Conservation (phyloP, 1,284 basidiomycete species). For the Jaminaea rosea region DNA sequence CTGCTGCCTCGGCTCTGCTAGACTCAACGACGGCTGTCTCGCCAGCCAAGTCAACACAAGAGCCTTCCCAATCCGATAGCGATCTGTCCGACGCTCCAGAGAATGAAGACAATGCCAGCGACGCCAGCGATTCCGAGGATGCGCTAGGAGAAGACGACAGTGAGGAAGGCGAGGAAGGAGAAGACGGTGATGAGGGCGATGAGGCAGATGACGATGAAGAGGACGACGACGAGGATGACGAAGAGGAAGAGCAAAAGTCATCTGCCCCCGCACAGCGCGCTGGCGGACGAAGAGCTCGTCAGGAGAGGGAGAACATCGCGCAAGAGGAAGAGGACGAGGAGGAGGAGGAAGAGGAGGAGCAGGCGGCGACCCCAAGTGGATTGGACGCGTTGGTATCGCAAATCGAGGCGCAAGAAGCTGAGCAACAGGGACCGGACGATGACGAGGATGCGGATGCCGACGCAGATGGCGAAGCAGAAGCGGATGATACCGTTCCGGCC, state of each 20-base stretch:
- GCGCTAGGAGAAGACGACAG: constrained; percentile 4
- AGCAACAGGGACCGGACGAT: not conserved
- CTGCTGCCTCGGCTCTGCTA: constrained; percentile 5
- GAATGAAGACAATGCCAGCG: constrained; percentile 11
- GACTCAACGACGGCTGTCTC: too few relatives aligned
- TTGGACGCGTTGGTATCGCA: not conserved
- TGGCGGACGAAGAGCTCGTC: not conserved
- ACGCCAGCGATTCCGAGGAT: constrained; percentile 6
- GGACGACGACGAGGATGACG: constrained; percentile 4
- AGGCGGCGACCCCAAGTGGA: constrained; percentile 3
- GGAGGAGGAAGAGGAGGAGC: not conserved
- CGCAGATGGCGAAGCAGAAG: constrained; percentile 8
- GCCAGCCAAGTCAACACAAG: constrained; percentile 10
- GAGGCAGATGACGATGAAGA: constrained; percentile 1
- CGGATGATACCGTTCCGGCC: not conserved
- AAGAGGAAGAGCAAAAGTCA: not conserved
- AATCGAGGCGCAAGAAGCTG: not conserved
- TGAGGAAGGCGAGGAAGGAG: constrained; percentile 8
- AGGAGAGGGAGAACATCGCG: not conserved
- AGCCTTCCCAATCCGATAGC: constrained; percentile 35
- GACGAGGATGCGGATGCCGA: constrained; percentile 19
- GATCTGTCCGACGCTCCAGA: constrained; percentile 16
- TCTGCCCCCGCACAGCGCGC: not conserved
- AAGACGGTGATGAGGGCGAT: constrained; percentile 1
- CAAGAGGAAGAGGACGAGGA: constrained; percentile 6